Evolutionary conservation across 129 eudicot genomes (phyloP).

Genomic region (Pulicaria dysenterica): DNA sequence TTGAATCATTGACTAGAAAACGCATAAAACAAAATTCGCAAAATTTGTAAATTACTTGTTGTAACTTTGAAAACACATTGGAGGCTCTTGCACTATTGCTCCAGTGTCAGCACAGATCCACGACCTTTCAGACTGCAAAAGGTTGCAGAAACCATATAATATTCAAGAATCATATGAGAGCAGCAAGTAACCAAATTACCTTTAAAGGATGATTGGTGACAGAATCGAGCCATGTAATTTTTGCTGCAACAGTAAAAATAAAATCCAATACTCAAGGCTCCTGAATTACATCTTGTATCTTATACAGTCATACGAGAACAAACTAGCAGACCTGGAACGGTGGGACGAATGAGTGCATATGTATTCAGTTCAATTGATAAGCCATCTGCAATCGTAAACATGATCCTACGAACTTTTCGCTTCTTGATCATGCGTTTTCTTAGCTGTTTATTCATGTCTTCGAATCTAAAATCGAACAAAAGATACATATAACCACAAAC

Average conservation of each 20-base stretch:
- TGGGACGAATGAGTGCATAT: conserved; percentile 93
- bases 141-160: conserved; percentile 12
- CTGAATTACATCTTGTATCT: not conserved
- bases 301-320: not conserved
- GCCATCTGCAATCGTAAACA: conserved; percentile 66
- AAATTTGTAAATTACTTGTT: conserved; percentile 52
- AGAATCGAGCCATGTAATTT: conserved; percentile 92
- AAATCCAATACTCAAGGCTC: conserved; percentile 26
- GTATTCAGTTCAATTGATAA: conserved; percentile 80
- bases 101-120: conserved; percentile 94
- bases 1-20: too few species aligned
- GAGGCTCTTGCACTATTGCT: conserved; percentile 65
- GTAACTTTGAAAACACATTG: conserved; percentile 73
- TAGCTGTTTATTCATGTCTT: conserved; percentile 81
- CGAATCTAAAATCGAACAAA: conserved; percentile 51
- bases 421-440: conserved; percentile 91
- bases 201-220: conserved; percentile 85
- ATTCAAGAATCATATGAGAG: not conserved
- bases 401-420: conserved; percentile 78
- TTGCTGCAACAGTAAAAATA: conserved; percentile 47
- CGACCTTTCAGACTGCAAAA: conserved; percentile 82
- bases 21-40: not conserved
- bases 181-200: conserved; percentile 40
- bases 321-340: conserved; percentile 68
- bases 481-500: not conserved